These are phyloP conservation scores for Stephania japonica DNA, from an alignment of 164 flowering plant species.

Conservation along the genomic window DNA sequence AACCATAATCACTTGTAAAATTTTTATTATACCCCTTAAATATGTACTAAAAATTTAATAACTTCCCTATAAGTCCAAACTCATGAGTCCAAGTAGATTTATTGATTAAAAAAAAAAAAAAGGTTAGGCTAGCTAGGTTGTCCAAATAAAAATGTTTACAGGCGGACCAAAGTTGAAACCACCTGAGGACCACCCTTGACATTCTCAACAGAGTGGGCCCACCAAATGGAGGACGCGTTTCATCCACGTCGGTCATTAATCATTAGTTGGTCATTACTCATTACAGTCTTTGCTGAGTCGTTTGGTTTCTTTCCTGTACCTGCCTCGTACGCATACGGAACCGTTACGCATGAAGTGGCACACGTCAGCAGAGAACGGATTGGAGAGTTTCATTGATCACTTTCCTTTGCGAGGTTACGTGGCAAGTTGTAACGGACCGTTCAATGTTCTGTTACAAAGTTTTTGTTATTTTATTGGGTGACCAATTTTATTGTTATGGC, in stretches of 20 bases:
- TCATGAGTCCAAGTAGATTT: too few species aligned
- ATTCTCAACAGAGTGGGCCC: background rate
- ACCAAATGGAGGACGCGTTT: background rate
- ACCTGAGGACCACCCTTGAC: conserved; percentile 2
- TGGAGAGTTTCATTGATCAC: background rate
- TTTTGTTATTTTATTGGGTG: too few species aligned
- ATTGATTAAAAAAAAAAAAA: too few species aligned
- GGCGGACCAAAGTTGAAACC: background rate
- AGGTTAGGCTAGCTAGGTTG: too few species aligned
- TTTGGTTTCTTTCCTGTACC: background rate
- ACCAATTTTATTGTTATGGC: too few species aligned
- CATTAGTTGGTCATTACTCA: too few species aligned
- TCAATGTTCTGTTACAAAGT: too few species aligned
- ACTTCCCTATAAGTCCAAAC: too few species aligned
- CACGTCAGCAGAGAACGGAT: background rate
- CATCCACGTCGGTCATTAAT: background rate
- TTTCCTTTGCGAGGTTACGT: background rate
- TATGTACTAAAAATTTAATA: too few species aligned
- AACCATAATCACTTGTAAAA: too few species aligned
- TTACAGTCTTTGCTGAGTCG: background rate
- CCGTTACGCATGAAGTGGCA: background rate
- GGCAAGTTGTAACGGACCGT: background rate
- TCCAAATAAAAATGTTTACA: too few species aligned
- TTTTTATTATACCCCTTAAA: too few species aligned
- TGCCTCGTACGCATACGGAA: background rate